Conservation (phyloP, 1,284 basidiomycete species). For the Cutaneotrichosporon mucoides region DNA sequence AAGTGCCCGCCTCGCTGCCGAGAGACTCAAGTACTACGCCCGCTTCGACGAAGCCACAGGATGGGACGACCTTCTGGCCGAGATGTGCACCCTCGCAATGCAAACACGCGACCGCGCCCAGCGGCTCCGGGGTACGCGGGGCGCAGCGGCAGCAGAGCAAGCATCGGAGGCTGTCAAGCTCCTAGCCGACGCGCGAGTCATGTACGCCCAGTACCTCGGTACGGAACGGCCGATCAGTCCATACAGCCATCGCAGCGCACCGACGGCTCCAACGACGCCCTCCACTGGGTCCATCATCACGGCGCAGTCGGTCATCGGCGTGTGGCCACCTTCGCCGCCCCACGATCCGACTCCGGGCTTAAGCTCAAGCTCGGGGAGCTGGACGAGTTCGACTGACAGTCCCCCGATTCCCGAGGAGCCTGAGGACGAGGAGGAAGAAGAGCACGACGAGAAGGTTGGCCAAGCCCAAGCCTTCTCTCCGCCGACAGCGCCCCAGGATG, state of each 20-base stretch:
- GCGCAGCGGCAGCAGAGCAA: slow-evolving; percentile 29
- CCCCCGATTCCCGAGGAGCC: slow-evolving; percentile 17
- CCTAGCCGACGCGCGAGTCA: slow-evolving; percentile 38
- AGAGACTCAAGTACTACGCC: slow-evolving; percentile 40
- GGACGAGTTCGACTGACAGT: not conserved
- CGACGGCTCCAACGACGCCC: not conserved
- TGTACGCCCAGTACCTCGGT: slow-evolving; percentile 38
- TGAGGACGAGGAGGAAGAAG: slow-evolving; percentile 7
- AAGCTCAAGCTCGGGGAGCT: not conserved
- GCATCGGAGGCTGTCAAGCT: slow-evolving; percentile 41
- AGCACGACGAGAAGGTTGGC: not conserved
- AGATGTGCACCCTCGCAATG: slow-evolving; percentile 38
- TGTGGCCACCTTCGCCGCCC: not conserved
- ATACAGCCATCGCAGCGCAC: slow-evolving; percentile 2
- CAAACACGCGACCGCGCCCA: slow-evolving; percentile 39
- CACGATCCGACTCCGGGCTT: not conserved
- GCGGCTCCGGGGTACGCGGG: slow-evolving; percentile 37
- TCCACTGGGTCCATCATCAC: not conserved
- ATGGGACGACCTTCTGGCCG: slow-evolving; percentile 37
- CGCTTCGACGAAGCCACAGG: slow-evolving; percentile 41
- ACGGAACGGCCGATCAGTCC: not conserved
- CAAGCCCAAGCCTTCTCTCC: not conserved
- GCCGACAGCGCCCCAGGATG: not conserved
- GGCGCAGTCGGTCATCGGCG: not conserved
- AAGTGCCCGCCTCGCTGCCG: slow-evolving; percentile 34